These are phyloP conservation scores for Luzula sylvatica DNA, from an alignment of 176 grass and related monocot genomes.

Conservation along the genomic window DNA sequence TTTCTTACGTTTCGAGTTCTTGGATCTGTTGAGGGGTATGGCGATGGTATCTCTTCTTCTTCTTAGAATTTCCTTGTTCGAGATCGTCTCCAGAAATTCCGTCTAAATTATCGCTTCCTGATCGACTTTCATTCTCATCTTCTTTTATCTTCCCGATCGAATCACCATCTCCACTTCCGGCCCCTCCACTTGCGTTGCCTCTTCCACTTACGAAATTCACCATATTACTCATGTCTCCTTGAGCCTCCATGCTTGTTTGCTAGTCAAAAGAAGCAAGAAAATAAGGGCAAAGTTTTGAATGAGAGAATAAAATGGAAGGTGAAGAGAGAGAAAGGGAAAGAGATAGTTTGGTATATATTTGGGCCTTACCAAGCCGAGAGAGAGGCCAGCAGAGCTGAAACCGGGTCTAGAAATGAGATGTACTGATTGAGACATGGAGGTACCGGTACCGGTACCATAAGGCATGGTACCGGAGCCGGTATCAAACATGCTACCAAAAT, in stretches of 20 bases:
- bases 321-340: neutral
- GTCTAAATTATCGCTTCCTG: constrained; percentile 87
- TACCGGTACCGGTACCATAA: constrained; percentile 33
- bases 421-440: constrained; percentile 22
- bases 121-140: constrained; percentile 92
- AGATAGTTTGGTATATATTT: neutral
- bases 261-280: neutral
- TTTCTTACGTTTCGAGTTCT: constrained; percentile 78
- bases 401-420: constrained; percentile 23
- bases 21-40: constrained; percentile 99
- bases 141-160: constrained; percentile 49
- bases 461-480: constrained; percentile 53
- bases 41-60: constrained; percentile 94
- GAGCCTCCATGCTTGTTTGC: constrained; percentile 57
- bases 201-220: constrained; percentile 23
- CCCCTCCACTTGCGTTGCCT: constrained; percentile 25
- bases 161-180: constrained; percentile 44
- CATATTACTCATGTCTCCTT: constrained; percentile 29
- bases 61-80: constrained; percentile 65
- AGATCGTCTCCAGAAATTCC: constrained; percentile 70
- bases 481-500: constrained; percentile 87
- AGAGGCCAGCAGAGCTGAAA: constrained; percentile 49
- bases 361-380: constrained; percentile 64
- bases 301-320: neutral
- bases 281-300: neutral